phyloP scores from a whole-genome alignment of 2,329 filamentous ascomycete species.

The Talaromyces sp. region DNA sequence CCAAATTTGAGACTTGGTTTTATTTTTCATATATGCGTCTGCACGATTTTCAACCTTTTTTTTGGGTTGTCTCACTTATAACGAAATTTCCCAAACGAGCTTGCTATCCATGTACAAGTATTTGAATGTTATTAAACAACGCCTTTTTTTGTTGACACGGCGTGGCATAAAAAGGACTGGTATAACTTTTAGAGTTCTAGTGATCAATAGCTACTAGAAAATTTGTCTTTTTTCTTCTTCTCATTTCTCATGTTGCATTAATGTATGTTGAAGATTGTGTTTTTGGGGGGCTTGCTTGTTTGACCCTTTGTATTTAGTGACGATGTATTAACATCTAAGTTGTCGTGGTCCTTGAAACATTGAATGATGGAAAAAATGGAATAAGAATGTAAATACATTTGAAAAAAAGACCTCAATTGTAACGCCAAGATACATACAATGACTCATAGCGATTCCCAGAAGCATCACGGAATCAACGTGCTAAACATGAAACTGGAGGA shows the following conservation, averaged over 20 bases:
- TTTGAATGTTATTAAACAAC: conserved; percentile 9
- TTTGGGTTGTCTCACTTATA: neutral
- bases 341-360: neutral
- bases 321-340: neutral
- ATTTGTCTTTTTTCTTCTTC: neutral
- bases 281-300: neutral
- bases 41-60: neutral
- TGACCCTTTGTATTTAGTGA: neutral
- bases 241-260: neutral
- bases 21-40: conserved; percentile 8
- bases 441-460: neutral
- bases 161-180: neutral
- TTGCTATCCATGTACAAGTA: conserved; percentile 22
- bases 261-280: neutral
- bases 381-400: neutral
- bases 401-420: neutral
- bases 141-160: conserved; percentile 13
- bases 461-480: neutral
- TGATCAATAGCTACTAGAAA: conserved; percentile 10
- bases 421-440: neutral
- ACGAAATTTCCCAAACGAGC: conserved; percentile 1
- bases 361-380: neutral
- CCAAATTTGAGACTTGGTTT: conserved; percentile 3
- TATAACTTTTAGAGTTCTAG: neutral
- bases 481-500: neutral